These are phyloP conservation scores for Penicillium mononematosum DNA, from an alignment of 495 filamentous ascomycete species.

Conservation along the genomic window DNA sequence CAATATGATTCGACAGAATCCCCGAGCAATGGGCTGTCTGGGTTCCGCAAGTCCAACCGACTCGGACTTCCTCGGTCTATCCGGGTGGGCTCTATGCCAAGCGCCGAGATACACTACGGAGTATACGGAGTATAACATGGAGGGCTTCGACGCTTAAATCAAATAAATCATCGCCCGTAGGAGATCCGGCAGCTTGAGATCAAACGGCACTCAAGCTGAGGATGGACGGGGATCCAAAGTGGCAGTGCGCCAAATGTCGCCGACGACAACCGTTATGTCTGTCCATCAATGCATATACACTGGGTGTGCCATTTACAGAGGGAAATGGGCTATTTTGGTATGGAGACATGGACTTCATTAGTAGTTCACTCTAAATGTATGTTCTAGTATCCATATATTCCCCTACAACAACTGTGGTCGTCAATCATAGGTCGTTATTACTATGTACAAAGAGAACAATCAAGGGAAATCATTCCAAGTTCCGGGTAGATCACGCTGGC, in stretches of 20 bases:
- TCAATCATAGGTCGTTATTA: slow-evolving; percentile 8
- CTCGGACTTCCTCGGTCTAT: slow-evolving; percentile 27
- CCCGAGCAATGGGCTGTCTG: slow-evolving; percentile 12
- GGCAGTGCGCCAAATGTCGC: no score
- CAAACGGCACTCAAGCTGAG: no score
- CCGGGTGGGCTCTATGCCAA: slow-evolving; percentile 7
- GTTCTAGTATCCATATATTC: slow-evolving; percentile 5
- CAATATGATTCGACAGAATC: slow-evolving; percentile 18
- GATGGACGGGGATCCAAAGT: no score
- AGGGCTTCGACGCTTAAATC: no score
- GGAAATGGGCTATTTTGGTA: not conserved
- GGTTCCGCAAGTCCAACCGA: slow-evolving; percentile 2
- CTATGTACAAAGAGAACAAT: slow-evolving; percentile 13
- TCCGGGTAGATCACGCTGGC: slow-evolving; percentile 31
- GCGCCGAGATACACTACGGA: not conserved
- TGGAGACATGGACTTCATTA: not conserved
- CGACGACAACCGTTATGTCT: no score
- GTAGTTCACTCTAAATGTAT: slow-evolving; percentile 7
- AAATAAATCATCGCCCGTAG: no score
- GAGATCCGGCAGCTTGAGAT: no score
- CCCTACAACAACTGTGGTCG: slow-evolving; percentile 4
- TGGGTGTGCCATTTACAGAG: not conserved
- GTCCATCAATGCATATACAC: no score
- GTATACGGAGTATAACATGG: not conserved
- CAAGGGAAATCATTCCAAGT: slow-evolving; percentile 7